Base-by-base conservation (phyloP, 106 monocot species). In the Dendrobium catenatum region DNA sequence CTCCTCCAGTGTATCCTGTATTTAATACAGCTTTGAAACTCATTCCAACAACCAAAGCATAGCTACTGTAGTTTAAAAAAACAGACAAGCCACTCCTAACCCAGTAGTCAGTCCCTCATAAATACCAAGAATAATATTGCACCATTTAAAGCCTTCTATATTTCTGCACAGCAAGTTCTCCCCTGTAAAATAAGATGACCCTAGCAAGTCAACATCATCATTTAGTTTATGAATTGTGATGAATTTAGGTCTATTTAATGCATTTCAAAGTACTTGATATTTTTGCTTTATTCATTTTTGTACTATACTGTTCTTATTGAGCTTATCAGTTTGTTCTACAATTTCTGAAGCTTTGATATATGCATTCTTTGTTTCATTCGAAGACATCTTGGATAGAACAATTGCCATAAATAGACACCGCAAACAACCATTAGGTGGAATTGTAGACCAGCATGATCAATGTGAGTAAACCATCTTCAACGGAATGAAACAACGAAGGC, bases 121-220 rank as follows among this genome's bases (percentile, higher is more conserved):
- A 61, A 84, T 77, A 58, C 82, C n/a, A 81, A 10, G 93, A 84
- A 33, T 29, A 68, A 46, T 87, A 89, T 41, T n/a, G 90, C 86
- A 76, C 49, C 44, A 58, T 75, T 84, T 58, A 93, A 72, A 26
- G 78, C 82, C 31, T 82, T 67, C 1, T 76, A 61, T 90, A 93
- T 64, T 83, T 85, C 6, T 78, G 46, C 15, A 90, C 75, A 22
- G 87, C 83, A 75, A 20, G 80, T 48, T 84, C 80, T 93, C 92
- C 16, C 90, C 90, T 31, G 87, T 90, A 78, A 90, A 93, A 78
- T 90, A 90, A 6, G 81, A 85, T 61, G 90, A n/a, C n/a, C 92
- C 92, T 93, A 48, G 48, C 5, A 49, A 49, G 9, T 16, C 6
- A 61, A 20, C 2, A 61, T 22, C 61, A 61, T 61, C n/a, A 61